Evolutionary conservation across 306 rosid genomes (phyloP).

Genomic region (Rosa chinensis): DNA sequence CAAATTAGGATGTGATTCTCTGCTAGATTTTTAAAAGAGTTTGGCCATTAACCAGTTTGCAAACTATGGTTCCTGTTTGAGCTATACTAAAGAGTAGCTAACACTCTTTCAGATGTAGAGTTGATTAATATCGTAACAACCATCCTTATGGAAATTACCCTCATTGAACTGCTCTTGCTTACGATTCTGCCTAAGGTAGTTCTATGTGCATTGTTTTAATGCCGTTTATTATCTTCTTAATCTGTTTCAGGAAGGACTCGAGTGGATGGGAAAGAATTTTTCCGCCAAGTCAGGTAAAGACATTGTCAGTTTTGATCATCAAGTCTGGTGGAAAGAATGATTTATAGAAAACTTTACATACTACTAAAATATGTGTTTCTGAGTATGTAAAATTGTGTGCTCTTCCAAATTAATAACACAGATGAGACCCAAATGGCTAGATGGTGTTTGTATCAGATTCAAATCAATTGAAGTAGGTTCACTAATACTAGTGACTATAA

Average conservation of each 20-base stretch:
- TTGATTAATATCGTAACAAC: neutral
- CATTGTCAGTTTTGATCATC: conserved; percentile 12
- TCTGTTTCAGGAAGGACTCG: conserved; percentile 66
- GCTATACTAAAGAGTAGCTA: neutral
- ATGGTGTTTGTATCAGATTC: neutral
- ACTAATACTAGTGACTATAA: neutral
- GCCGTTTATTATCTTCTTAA: conserved; percentile 2
- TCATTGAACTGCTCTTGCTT: neutral
- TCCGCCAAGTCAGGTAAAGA: conserved; percentile 93
- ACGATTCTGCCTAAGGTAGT: neutral
- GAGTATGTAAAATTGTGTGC: neutral
- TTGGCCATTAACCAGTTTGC: neutral
- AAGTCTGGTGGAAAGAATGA: conserved; percentile 3
- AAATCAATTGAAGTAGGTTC: neutral
- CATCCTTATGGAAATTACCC: neutral
- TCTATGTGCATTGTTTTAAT: neutral
- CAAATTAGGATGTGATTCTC: neutral
- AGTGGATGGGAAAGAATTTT: conserved; percentile 92
- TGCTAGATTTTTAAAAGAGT: neutral
- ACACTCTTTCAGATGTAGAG: neutral
- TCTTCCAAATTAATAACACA: neutral
- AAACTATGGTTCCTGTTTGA: neutral
- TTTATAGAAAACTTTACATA: neutral
- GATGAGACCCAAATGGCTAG: neutral
- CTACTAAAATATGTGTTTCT: neutral